A percentile compares a stretch with the other conserved stretches of the same genome.
Conservation (phyloP, 1,139 yeast genomes). For the Yamadazyma songkhlaensis region DNA sequence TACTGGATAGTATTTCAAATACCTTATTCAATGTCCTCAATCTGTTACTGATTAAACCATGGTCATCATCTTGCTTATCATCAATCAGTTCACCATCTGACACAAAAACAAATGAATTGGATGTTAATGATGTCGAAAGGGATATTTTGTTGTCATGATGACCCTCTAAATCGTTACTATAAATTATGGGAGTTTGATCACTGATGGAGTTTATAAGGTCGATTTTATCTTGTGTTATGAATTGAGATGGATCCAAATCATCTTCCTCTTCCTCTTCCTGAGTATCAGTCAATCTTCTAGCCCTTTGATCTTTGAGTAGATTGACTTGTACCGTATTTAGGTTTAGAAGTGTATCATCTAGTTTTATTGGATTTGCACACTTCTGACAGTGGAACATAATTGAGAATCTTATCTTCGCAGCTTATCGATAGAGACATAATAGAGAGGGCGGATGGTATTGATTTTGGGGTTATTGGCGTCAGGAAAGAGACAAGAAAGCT, state of each 20-base stretch:
- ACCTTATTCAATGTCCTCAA: slow-evolving; percentile 66
- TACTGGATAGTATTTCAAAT: slow-evolving; percentile 51
- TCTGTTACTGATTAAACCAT: slow-evolving; percentile 26
- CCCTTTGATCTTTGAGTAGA: slow-evolving; percentile 23
- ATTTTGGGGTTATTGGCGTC: too few species aligned
- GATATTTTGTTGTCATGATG: slow-evolving; percentile 16
- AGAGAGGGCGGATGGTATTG: too few species aligned
- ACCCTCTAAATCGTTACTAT: slow-evolving; percentile 17
- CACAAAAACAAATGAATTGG: slow-evolving; percentile 34
- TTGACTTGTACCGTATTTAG: slow-evolving; percentile 34
- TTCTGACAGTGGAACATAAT: slow-evolving; percentile 25
- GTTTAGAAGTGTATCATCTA: slow-evolving; percentile 29
- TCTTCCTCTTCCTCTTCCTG: slow-evolving; percentile 12
- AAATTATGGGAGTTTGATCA: slow-evolving; percentile 18
- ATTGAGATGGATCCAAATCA: slow-evolving; percentile 25
- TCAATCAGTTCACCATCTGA: slow-evolving; percentile 18
- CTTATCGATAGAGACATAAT: background rate
- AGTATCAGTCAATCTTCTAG: slow-evolving; percentile 1
- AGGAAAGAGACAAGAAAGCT: too few species aligned
- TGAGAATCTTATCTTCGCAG: background rate
- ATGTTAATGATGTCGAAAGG: slow-evolving; percentile 17
- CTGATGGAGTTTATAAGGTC: slow-evolving; percentile 21
- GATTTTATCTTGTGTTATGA: slow-evolving; percentile 32
- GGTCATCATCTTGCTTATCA: slow-evolving; percentile 7
- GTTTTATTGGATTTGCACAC: slow-evolving; percentile 29